phyloP scores from a whole-genome alignment of 2,329 filamentous ascomycete species.

The Penicillium glabrum region DNA sequence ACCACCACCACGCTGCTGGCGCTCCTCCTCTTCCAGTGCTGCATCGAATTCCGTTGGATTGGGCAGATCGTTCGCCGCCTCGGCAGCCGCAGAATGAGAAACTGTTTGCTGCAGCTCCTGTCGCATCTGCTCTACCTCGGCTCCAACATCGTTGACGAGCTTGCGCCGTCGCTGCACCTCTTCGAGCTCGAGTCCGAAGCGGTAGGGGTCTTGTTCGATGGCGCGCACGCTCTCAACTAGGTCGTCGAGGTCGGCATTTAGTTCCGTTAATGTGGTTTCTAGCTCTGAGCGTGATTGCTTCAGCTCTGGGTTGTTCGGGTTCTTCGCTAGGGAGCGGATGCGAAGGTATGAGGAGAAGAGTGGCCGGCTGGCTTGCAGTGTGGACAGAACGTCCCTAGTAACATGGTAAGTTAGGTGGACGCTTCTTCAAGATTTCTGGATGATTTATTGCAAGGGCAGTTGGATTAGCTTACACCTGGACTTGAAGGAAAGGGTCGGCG shows the following conservation, averaged over 20 bases:
- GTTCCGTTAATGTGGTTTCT: constrained; percentile 70
- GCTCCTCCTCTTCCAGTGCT: constrained; percentile 42
- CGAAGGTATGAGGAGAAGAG: constrained; percentile 94
- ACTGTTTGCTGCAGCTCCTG: constrained; percentile 70
- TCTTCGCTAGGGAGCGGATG: constrained; percentile 81
- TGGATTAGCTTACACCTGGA: constrained; percentile 42
- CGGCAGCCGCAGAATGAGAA: constrained; percentile 31
- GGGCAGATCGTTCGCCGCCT: constrained; percentile 50
- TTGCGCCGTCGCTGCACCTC: constrained; percentile 79
- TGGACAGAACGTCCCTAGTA: constrained; percentile 78
- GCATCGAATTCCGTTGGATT: constrained; percentile 60
- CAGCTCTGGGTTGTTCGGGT: constrained; percentile 68
- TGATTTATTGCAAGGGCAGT: neutral
- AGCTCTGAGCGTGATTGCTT: constrained; percentile 70
- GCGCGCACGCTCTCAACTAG: constrained; percentile 83
- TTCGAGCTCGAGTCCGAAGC: constrained; percentile 78
- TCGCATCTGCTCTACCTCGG: constrained; percentile 86
- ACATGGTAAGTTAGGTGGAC: constrained; percentile 10
- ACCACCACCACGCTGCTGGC: constrained; percentile 27
- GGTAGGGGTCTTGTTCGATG: constrained; percentile 81
- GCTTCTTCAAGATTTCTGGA: neutral
- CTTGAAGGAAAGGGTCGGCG: constrained; percentile 50
- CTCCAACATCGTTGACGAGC: constrained; percentile 84
- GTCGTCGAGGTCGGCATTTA: constrained; percentile 83
- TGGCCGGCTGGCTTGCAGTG: constrained; percentile 76